Percentiles rank a stretch among this genome's conserved stretches.
Evolutionary conservation across 2,329 filamentous ascomycete genomes (phyloP).

Genomic region (Geosmithia putterillii): DNA sequence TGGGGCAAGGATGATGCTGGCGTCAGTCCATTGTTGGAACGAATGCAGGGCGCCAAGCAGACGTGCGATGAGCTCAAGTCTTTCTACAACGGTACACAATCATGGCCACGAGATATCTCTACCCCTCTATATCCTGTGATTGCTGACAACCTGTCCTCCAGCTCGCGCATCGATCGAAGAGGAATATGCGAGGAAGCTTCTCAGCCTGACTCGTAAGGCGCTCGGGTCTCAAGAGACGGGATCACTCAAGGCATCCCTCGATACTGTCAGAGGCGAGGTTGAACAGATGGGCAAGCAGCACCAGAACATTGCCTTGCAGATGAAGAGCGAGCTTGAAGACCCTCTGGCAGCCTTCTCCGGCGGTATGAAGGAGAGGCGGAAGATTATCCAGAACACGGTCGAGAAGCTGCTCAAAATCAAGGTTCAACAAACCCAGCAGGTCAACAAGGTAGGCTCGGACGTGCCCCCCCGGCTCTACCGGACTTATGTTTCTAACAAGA

Average conservation of each 20-base stretch:
- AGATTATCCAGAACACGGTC: conserved; percentile 89
- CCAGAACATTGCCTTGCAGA: conserved; percentile 77
- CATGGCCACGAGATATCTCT: neutral
- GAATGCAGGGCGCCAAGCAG: conserved; percentile 88
- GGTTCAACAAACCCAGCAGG: conserved; percentile 75
- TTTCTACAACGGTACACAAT: conserved; percentile 66
- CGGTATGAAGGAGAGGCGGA: conserved; percentile 89
- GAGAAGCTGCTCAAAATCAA: conserved; percentile 92
- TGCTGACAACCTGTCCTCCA: conserved; percentile 17
- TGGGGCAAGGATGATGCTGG: conserved; percentile 99
- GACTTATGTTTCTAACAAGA: neutral
- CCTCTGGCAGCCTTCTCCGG: conserved; percentile 84
- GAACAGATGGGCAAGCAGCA: conserved; percentile 93
- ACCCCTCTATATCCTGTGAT: neutral
- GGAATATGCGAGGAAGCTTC: conserved; percentile 83
- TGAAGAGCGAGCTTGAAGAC: conserved; percentile 94
- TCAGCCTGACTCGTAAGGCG: conserved; percentile 76
- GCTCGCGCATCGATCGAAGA: conserved; percentile 91
- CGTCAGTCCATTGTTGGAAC: conserved; percentile 79
- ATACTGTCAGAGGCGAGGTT: conserved; percentile 77
- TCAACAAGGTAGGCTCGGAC: conserved; percentile 64
- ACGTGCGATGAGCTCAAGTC: conserved; percentile 87
- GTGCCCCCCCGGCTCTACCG: neutral
- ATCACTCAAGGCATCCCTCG: conserved; percentile 70
- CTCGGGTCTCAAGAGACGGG: conserved; percentile 81